Percentiles rank a stretch among this genome's conserved stretches.
Evolutionary conservation across 345 rosid species (phyloP).

Genomic region (Eucalyptus pauciflora): DNA sequence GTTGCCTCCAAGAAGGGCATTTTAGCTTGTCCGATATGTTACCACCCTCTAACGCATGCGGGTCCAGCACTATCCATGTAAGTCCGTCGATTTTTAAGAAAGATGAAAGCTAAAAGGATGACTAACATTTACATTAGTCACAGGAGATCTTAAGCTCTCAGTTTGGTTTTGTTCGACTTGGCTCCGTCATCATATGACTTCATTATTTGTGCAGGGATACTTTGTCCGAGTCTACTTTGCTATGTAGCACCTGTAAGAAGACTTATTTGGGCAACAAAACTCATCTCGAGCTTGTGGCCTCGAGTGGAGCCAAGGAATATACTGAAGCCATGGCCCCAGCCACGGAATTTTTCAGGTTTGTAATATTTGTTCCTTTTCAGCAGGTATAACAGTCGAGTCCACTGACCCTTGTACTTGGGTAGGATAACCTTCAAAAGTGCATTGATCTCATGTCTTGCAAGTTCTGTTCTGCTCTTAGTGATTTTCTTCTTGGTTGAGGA

Average conservation of each 20-base stretch:
- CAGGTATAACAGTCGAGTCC: not conserved
- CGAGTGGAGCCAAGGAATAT: constrained; percentile 35
- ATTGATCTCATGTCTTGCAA: constrained; percentile 2
- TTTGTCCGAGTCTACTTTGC: constrained; percentile 18
- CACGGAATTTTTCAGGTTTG: constrained; percentile 43
- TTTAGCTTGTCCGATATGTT: constrained; percentile 80
- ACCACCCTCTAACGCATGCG: constrained; percentile 19
- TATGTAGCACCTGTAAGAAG: constrained; percentile 52
- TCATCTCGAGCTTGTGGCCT: constrained; percentile 53
- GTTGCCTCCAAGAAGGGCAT: constrained; percentile 3
- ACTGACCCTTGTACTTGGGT: not conserved
- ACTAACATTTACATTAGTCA: not conserved
- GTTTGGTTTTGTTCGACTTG: not conserved
- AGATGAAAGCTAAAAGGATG: not conserved
- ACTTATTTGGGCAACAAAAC: constrained; percentile 40
- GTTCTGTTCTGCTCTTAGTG: not conserved
- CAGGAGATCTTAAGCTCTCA: not conserved
- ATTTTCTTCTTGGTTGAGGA: not conserved
- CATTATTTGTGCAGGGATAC: constrained; percentile 19
- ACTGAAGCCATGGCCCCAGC: constrained; percentile 38
- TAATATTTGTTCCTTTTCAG: not conserved
- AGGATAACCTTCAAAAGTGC: not conserved
- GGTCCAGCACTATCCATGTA: constrained; percentile 24
- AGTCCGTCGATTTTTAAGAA: not conserved
- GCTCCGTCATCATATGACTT: not conserved